These are phyloP conservation scores for Schoenoplectus triqueter DNA, from an alignment of 202 grass and related monocot genomes.

Conservation along the genomic window DNA sequence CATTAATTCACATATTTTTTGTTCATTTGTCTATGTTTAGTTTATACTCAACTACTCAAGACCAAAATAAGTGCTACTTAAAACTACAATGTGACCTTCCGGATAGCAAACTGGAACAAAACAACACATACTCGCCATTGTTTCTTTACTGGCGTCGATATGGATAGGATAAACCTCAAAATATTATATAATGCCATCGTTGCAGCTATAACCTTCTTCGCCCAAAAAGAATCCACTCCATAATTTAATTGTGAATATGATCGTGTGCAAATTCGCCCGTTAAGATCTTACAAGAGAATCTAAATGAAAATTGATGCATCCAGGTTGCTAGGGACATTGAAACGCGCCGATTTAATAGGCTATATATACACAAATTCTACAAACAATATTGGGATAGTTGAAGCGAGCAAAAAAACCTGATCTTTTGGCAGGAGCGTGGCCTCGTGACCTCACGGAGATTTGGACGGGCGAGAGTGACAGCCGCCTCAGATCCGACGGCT, in stretches of 20 bases:
- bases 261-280: not conserved
- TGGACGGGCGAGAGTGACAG: constrained; percentile 34
- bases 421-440: constrained; percentile 27
- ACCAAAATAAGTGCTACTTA: too few relatives aligned
- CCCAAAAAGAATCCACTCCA: not conserved
- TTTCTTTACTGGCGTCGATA: too few relatives aligned
- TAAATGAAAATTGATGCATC: not conserved
- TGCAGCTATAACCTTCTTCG: too few relatives aligned
- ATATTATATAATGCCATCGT: not conserved
- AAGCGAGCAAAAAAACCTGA: constrained; percentile 29
- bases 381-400: not conserved
- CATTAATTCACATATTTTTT: too few relatives aligned
- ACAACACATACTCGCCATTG: too few relatives aligned
- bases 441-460: constrained; percentile 38
- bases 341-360: not conserved
- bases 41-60: too few relatives aligned
- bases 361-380: not conserved
- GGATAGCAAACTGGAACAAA: too few relatives aligned
- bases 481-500: constrained; percentile 40
- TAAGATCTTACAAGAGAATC: too few relatives aligned
- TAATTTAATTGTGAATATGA: not conserved
- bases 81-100: too few relatives aligned
- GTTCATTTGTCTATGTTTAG: too few relatives aligned
- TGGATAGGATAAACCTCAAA: too few relatives aligned
- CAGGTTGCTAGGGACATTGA: not conserved